Base-by-base conservation (phyloP, 192 early-diverging fungal species). In the Dimargaris xerosporica region DNA sequence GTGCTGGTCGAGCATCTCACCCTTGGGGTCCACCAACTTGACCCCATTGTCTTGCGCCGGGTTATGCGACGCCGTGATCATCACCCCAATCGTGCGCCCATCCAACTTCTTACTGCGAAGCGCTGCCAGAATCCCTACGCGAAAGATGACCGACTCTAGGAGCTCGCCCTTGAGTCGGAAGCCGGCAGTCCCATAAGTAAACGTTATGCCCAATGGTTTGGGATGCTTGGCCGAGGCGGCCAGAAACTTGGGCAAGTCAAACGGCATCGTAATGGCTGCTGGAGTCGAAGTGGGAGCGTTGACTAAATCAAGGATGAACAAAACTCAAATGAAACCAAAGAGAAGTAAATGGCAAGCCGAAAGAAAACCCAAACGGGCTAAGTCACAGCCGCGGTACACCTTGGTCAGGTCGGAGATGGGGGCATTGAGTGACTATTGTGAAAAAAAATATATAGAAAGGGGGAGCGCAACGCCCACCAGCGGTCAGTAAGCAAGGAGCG, bases 1-100 rank as follows among this genome's bases (percentile, higher is more conserved):
- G 17, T 82, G 80, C 74, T 91, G 88, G 66, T 88, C 84, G 29
- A 99, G 81, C 96, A 99, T 99, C 78, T 99, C 96, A 46, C 96
- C 96, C 67, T 89, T 76, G 31, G 96, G 94, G 73, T 99, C 96
- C 28, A 98, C 90, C 54, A 97, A 77, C 73, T 99, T 99, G 69
- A 96, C 90, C 61, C 96, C 96, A 69, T 99, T 99, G 79, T 99
- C 96, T 73, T 88, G 67, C 73, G 88, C 92, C 52, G 91, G 88
- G 74, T 99, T 99, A 78, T 99, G 96, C 30, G 94, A 97, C 39
- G 96, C 96, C 48, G 96, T 99, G 64, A 99, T 82, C 96, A 99
- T 98, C 44, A 91, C 85, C 59, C 96, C 96, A 64, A 99, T 93
- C 55, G 73, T 77, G 63, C 84, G 80, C 54, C 93, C 89, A 31